A percentile compares a stretch with the other conserved stretches of the same genome.
Evolutionary conservation across 148 eudicot species (phyloP).

Genomic region (Salicornia ramosissima): DNA sequence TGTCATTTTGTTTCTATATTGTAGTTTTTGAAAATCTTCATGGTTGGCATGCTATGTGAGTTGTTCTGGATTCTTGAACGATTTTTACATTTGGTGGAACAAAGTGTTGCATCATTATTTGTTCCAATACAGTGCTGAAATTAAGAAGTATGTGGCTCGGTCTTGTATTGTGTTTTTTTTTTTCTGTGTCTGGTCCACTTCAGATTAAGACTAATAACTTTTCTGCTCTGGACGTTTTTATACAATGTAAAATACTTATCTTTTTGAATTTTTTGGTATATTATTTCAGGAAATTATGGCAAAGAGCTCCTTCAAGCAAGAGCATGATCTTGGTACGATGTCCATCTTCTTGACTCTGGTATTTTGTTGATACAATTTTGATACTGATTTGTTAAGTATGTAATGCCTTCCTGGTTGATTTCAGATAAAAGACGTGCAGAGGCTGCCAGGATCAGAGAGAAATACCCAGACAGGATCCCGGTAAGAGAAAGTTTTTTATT

Average conservation of each 20-base stretch:
- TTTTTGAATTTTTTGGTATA: neutral
- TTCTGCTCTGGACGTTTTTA: too few species aligned
- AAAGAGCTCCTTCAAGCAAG: constrained; percentile 76
- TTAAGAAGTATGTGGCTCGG: neutral
- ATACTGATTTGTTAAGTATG: neutral
- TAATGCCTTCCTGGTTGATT: constrained; percentile 5
- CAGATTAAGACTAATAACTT: too few species aligned
- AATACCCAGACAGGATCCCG: constrained; percentile 85
- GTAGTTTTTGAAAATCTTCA: neutral
- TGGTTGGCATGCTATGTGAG: neutral
- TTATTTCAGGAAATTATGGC: constrained; percentile 52
- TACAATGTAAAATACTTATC: too few species aligned
- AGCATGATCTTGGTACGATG: constrained; percentile 65
- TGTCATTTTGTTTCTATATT: neutral
- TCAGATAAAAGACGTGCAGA: constrained; percentile 86
- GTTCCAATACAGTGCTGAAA: too few species aligned
- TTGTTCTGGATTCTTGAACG: neutral
- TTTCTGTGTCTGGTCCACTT: neutral
- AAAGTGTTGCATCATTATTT: neutral
- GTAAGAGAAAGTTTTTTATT: constrained; percentile 21
- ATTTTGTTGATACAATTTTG: neutral
- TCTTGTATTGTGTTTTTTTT: neutral
- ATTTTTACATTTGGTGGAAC: neutral
- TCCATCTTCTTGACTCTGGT: neutral
- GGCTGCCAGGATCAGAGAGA: constrained; percentile 82